Conservation (phyloP, 768 basidiomycete genomes). For the Saitozyma sp. region DNA sequence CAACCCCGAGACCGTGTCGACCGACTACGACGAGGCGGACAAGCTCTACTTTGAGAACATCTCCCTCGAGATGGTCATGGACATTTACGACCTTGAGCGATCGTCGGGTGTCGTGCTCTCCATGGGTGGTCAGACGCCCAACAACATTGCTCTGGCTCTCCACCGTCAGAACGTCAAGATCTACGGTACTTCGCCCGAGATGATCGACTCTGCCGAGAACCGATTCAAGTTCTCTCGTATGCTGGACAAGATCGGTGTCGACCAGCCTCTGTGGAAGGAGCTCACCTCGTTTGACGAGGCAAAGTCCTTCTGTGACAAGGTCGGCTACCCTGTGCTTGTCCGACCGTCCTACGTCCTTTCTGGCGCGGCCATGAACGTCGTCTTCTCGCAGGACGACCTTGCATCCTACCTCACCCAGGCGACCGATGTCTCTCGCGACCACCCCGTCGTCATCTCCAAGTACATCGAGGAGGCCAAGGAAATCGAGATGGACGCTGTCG, state of each 20-base stretch:
- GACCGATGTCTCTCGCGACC: slow-evolving; percentile 90
- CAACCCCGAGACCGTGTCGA: slow-evolving; percentile 98
- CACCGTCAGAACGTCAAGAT: slow-evolving; percentile 97
- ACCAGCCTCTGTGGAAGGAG: slow-evolving; percentile 97
- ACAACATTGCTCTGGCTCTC: slow-evolving; percentile 96
- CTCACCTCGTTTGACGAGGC: slow-evolving; percentile 88
- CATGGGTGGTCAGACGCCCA: slow-evolving; percentile 98
- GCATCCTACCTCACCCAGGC: slow-evolving; percentile 90
- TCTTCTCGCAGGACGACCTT: slow-evolving; percentile 87
- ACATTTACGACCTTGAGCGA: slow-evolving; percentile 89
- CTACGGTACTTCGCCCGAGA: slow-evolving; percentile 96
- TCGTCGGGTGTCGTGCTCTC: slow-evolving; percentile 90
- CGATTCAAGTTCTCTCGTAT: slow-evolving; percentile 99
- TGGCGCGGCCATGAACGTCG: slow-evolving; percentile 99
- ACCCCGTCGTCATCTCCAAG: slow-evolving; percentile 97
- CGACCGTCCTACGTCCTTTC: slow-evolving; percentile 99
- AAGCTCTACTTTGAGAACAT: slow-evolving; percentile 99
- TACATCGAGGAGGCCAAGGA: slow-evolving; percentile 99
- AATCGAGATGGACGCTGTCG: slow-evolving; percentile 99
- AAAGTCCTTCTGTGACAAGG: slow-evolving; percentile 81
- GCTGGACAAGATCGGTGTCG: slow-evolving; percentile 95
- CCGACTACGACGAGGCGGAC: slow-evolving; percentile 98
- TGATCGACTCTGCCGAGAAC: slow-evolving; percentile 99
- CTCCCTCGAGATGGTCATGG: slow-evolving; percentile 89
- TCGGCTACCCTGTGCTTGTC: slow-evolving; percentile 93